A percentile compares a stretch with the other conserved stretches of the same genome.
Conservation (phyloP, 176 grass and related monocot species). For the Hsuehochloa calcarea region DNA sequence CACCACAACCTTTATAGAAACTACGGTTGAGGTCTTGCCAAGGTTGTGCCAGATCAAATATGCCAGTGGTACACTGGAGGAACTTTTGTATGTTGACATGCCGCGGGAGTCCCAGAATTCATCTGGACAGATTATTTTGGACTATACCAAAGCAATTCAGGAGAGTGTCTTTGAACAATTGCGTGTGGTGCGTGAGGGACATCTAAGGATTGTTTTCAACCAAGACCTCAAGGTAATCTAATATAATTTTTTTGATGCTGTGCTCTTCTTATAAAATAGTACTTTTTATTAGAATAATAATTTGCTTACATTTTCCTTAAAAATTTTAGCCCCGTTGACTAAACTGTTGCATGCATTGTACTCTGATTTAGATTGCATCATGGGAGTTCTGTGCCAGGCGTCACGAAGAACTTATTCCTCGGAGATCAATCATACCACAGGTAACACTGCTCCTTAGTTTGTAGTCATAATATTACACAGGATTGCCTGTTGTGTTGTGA, state of each 20-base stretch:
- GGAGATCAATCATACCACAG: constrained; percentile 87
- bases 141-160: constrained; percentile 96
- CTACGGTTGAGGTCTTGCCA: constrained; percentile 92
- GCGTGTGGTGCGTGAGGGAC: constrained; percentile 91
- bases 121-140: constrained; percentile 89
- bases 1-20: constrained; percentile 55
- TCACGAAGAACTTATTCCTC: constrained; percentile 94
- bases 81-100: constrained; percentile 97
- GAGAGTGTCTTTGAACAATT: constrained; percentile 97
- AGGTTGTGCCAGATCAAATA: constrained; percentile 97
- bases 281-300: background rate
- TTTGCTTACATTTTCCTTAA: background rate
- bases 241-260: background rate
- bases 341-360: constrained; percentile 16
- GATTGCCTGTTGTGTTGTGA: background rate
- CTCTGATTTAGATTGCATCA: constrained; percentile 71
- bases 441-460: constrained; percentile 30
- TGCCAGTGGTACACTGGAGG: constrained; percentile 91
- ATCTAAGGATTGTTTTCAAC: constrained; percentile 96
- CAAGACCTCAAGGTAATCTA: constrained; percentile 86
- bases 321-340: background rate
- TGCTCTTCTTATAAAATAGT: background rate
- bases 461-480: background rate
- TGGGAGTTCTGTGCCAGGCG: constrained; percentile 95
- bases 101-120: constrained; percentile 85